Base-by-base conservation (phyloP, 2,329 filamentous ascomycete species). In the Leptodontidium sp. region DNA sequence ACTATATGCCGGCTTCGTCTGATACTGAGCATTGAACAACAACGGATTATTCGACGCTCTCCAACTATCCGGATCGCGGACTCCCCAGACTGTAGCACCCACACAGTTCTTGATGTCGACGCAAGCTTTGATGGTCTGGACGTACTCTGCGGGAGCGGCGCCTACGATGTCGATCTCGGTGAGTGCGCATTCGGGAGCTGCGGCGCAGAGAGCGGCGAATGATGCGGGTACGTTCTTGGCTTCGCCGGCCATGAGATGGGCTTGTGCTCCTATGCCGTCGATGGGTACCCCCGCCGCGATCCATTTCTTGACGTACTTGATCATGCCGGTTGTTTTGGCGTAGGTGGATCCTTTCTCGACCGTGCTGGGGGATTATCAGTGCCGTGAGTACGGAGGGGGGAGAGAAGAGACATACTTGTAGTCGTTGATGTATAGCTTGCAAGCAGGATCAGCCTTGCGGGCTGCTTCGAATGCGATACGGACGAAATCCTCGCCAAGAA, bases 401-500 rank as follows among this genome's bases (percentile, higher is more conserved):
- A 24, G 24, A 4, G 7, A 35, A 17, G 26, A 5, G 53, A 9
- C 57, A 1, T 59, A 59, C 57, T 91, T 91, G 80, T 85, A 88
- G 78, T 93, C 91, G 80, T 93, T 94, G 81, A 93, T 91, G 82
- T 92, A 94, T 49, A 93, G 84, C 80, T 90, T 90, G 2, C 88
- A 89, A 67, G 80, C 75, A 1, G 91, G 89, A 77, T 93, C 91
- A 17, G 89, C 90, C 8, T 83, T 83, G 62, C 87, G 85, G 21
- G 91, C 91, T 12, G 91, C 87, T 64, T 86, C 83, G 81, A 93
- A 93, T 43, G 91, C 91, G 74, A 91, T 90, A 24, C 83, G 82
- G 65, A 93, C 87, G 75, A 90, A 93, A 78, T 87, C 86, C 80
- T 92, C 90, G 55, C 91, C 90, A 4, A 93, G 84, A 1, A 93